A percentile compares a stretch with the other conserved stretches of the same genome.
These are phyloP conservation scores for Aureobasidium sp. DNA, from an alignment of 2,329 filamentous ascomycete genomes.

Conservation along the genomic window DNA sequence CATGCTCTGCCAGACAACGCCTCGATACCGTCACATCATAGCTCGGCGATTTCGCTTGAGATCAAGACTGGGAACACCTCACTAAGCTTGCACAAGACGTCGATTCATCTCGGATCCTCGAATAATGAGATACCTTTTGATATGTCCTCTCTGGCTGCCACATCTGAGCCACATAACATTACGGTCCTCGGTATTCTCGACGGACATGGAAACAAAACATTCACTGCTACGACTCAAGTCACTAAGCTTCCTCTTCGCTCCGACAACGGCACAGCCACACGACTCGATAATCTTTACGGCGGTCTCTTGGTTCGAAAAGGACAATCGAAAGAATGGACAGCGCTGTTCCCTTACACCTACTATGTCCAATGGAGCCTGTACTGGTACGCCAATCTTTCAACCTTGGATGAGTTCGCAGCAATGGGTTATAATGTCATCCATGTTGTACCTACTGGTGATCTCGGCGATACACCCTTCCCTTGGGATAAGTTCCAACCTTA, in stretches of 20 bases:
- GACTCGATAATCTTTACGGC: conserved; percentile 38
- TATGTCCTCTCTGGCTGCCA: conserved; percentile 18
- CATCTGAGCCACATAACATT: conserved; percentile 30
- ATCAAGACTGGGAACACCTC: conserved; percentile 16
- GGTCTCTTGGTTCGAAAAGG: conserved; percentile 33
- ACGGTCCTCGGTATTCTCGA: conserved; percentile 23
- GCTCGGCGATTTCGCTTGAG: conserved; percentile 14
- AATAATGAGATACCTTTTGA: conserved; percentile 23
- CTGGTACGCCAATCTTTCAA: conserved; percentile 24
- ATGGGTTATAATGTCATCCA: conserved; percentile 40
- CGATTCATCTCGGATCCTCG: conserved; percentile 29
- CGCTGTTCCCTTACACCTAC: conserved; percentile 37
- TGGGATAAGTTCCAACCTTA: conserved; percentile 30
- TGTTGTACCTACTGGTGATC: conserved; percentile 22
- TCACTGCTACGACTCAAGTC: conserved; percentile 27
- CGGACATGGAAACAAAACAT: conserved; percentile 25
- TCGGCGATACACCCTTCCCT: conserved; percentile 29
- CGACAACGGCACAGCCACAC: conserved; percentile 33
- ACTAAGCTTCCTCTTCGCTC: conserved; percentile 31
- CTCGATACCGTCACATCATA: neutral
- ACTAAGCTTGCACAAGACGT: conserved; percentile 16
- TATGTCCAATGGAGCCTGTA: conserved; percentile 32
- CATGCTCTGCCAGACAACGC: conserved; percentile 14
- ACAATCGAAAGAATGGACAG: conserved; percentile 23
- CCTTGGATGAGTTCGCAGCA: conserved; percentile 29